phyloP scores from a whole-genome alignment of 2,329 filamentous ascomycete species.

The Colletotrichum shisoi region DNA sequence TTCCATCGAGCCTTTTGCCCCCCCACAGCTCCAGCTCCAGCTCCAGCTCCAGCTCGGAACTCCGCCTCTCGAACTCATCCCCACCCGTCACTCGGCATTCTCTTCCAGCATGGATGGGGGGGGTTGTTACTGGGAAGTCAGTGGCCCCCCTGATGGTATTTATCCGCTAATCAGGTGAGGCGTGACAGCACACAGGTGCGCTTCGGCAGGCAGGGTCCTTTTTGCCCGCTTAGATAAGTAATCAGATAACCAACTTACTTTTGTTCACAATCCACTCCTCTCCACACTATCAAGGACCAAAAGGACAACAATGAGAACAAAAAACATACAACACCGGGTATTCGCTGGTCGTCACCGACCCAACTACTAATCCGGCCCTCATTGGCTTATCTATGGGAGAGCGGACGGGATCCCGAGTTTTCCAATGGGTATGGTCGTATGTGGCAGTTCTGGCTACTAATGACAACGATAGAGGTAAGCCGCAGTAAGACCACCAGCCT shows the following conservation, averaged over 20 bases:
- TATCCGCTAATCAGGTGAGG: constrained; percentile 5
- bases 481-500: no score
- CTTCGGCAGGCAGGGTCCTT: not conserved
- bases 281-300: no score
- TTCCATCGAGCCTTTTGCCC: not conserved
- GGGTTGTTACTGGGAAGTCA: not conserved
- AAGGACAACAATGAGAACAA: no score
- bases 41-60: constrained; percentile 2
- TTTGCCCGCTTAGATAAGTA: not conserved
- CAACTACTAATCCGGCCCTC: not conserved
- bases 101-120: constrained; percentile 18
- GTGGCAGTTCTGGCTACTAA: no score
- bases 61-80: constrained; percentile 14
- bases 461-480: no score
- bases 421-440: no score
- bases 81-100: constrained; percentile 23
- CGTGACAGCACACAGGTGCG: constrained; percentile 12
- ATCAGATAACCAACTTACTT: no score
- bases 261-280: no score
- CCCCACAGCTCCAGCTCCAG: not conserved
- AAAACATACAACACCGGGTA: not conserved
- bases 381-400: no score
- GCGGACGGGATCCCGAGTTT: no score
- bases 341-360: not conserved
- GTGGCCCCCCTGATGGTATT: not conserved